These are phyloP conservation scores for Trichophyton schoenleinii DNA, from an alignment of 2,329 filamentous ascomycete species.

Conservation along the genomic window DNA sequence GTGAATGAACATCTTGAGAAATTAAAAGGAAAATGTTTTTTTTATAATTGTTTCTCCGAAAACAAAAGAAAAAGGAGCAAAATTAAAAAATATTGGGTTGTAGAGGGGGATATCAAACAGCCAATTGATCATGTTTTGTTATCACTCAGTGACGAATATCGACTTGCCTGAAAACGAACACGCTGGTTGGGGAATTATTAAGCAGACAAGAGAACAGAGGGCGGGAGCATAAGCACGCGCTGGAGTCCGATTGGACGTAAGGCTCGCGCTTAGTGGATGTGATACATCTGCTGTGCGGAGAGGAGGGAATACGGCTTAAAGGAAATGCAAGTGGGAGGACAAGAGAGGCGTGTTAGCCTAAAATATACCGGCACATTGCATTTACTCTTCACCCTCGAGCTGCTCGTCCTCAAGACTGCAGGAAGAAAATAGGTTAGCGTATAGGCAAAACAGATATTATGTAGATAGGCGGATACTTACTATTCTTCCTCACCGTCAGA, in stretches of 20 bases:
- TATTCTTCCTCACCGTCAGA: constrained; percentile 77
- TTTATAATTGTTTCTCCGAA: background rate
- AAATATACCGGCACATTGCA: constrained; percentile 2
- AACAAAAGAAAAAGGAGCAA: background rate
- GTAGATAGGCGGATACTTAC: background rate
- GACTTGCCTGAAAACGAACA: background rate
- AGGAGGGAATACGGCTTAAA: background rate
- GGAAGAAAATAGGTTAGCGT: background rate
- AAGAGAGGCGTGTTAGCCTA: background rate
- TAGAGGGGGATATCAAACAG: constrained; percentile 3
- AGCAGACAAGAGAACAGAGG: background rate
- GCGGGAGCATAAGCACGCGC: background rate
- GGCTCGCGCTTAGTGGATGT: background rate
- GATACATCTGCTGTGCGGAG: constrained; percentile 1
- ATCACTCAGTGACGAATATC: background rate
- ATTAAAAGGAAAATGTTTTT: background rate
- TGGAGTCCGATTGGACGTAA: background rate
- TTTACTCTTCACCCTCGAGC: constrained; percentile 59
- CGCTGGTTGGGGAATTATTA: constrained; percentile 1
- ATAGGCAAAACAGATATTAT: background rate
- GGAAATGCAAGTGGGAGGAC: background rate
- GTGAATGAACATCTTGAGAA: background rate
- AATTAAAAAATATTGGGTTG: background rate
- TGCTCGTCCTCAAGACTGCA: constrained; percentile 61
- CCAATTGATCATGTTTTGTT: constrained; percentile 3